Conservation (phyloP, 306 rosid species). For the Citrullus mucosospermus region DNA sequence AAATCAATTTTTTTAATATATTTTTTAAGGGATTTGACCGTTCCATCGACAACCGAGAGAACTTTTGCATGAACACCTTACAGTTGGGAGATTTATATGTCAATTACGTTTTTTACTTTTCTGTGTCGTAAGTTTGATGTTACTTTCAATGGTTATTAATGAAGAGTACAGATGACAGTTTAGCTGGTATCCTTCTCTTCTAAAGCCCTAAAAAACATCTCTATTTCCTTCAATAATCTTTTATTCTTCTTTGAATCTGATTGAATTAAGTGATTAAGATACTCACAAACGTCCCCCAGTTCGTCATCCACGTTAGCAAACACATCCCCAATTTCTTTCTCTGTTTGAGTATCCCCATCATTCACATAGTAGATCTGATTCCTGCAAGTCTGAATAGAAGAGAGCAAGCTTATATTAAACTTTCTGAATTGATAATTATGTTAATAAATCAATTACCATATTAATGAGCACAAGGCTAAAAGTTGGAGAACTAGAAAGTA, state of each 20-base stretch:
- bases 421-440: neutral
- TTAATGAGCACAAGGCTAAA: neutral
- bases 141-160: neutral
- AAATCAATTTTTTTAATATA: no score
- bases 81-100: neutral
- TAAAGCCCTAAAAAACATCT: constrained; percentile 40
- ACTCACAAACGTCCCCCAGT: constrained; percentile 37
- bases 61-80: neutral
- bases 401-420: neutral
- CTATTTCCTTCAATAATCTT: constrained; percentile 51
- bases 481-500: neutral
- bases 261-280: constrained; percentile 55
- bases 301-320: constrained; percentile 25
- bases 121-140: neutral
- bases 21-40: neutral
- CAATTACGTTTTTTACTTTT: neutral
- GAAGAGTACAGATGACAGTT: neutral
- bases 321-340: constrained; percentile 25
- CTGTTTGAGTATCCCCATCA: constrained; percentile 17
- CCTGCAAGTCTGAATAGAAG: constrained; percentile 53
- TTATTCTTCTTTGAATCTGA: constrained; percentile 30
- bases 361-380: constrained; percentile 30
- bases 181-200: constrained; percentile 22
- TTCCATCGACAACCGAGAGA: neutral
- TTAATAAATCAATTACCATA: neutral